Conservation (phyloP, 495 filamentous ascomycete genomes). For the Podospora conica region DNA sequence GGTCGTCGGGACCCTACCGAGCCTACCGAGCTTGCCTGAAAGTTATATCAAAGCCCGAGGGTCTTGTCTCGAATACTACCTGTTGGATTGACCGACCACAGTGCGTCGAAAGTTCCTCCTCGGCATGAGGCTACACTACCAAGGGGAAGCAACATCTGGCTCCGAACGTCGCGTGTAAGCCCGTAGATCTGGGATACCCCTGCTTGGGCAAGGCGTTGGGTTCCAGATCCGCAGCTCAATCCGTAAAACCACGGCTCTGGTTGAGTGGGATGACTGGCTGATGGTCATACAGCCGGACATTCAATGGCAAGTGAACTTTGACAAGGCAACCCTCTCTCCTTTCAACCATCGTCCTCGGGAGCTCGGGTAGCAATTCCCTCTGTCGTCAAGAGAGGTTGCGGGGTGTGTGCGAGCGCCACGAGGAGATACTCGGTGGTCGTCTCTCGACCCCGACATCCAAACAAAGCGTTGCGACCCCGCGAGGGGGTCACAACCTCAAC, state of each 20-base stretch:
- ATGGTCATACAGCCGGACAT: neutral
- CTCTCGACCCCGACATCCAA: neutral
- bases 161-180: neutral
- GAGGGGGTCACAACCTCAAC: neutral
- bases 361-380: neutral
- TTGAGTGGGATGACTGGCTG: neutral
- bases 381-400: neutral
- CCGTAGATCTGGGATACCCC: neutral
- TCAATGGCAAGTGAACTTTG: neutral
- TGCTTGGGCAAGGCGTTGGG: constrained; percentile 1
- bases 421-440: neutral
- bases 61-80: neutral
- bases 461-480: neutral
- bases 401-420: neutral
- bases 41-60: too few species aligned
- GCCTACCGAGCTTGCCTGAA: too few species aligned
- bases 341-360: neutral
- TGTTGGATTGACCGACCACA: neutral
- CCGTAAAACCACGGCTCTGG: neutral
- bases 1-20: neutral
- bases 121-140: neutral
- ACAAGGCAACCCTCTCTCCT: neutral
- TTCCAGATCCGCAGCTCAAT: constrained; percentile 3
- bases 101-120: neutral
- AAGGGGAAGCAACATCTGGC: neutral